phyloP scores from a whole-genome alignment of 768 basidiomycete genomes.

The Podaxis mareebaensis region DNA sequence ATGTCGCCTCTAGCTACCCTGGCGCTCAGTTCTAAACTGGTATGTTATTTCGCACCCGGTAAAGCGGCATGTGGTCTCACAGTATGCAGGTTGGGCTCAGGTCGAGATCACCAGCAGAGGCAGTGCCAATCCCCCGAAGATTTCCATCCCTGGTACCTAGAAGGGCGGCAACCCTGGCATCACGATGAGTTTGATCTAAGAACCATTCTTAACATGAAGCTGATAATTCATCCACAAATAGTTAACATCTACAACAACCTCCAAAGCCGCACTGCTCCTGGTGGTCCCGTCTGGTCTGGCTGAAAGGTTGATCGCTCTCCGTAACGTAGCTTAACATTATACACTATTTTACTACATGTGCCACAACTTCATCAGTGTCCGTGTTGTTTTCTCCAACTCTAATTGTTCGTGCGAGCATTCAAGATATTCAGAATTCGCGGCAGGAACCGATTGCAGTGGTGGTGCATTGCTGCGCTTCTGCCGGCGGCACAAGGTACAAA shows the following conservation, averaged over 20 bases:
- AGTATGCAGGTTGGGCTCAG: constrained; percentile 48
- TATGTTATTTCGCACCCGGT: too few relatives aligned
- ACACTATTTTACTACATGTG: too few relatives aligned
- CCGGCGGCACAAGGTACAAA: too few relatives aligned
- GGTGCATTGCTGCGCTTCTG: too few relatives aligned
- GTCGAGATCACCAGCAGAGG: constrained; percentile 45
- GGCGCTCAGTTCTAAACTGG: constrained; percentile 36
- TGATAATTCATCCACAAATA: constrained; percentile 25
- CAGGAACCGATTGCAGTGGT: too few relatives aligned
- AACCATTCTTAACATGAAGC: not conserved
- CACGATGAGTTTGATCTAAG: constrained; percentile 30
- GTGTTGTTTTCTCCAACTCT: too few relatives aligned
- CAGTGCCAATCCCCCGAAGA: constrained; percentile 45
- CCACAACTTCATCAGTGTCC: too few relatives aligned
- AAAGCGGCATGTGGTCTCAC: too few relatives aligned
- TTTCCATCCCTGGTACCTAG: constrained; percentile 51
- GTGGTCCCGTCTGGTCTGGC: constrained; percentile 39
- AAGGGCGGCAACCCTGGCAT: constrained; percentile 47
- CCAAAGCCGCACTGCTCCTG: constrained; percentile 48
- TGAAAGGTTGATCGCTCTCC: constrained; percentile 20
- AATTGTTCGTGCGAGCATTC: too few relatives aligned
- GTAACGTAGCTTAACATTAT: not conserved
- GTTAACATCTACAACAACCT: constrained; percentile 60
- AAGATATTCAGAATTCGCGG: too few relatives aligned
- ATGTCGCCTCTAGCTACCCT: constrained; percentile 44